Percentiles rank a stretch among this genome's conserved stretches.
Evolutionary conservation across 179 eudicot genomes (phyloP).

Genomic region (Silene vulgaris): DNA sequence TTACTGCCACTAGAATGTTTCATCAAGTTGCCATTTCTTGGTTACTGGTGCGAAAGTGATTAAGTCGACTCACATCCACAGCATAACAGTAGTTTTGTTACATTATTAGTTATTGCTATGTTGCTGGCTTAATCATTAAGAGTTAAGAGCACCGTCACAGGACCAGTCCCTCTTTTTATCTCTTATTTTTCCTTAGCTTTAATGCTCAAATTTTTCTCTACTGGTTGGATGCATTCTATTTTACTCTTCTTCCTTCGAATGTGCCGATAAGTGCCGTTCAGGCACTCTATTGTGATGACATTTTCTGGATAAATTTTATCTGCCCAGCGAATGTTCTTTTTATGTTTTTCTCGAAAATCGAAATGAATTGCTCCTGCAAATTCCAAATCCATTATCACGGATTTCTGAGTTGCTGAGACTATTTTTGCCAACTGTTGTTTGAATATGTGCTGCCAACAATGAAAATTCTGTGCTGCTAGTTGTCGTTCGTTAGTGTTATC

Average conservation of each 20-base stretch:
- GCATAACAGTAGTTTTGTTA: not conserved
- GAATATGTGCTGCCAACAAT: not conserved
- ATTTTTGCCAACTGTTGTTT: not conserved
- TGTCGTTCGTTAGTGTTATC: not conserved
- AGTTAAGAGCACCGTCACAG: not conserved
- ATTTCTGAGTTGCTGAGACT: not conserved
- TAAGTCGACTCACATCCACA: not conserved
- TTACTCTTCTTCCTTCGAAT: not conserved
- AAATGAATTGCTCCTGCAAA: not conserved
- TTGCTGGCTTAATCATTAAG: not conserved
- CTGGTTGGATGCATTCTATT: not conserved
- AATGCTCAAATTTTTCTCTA: not conserved
- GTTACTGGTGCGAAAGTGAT: conserved; percentile 1
- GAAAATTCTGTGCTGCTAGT: conserved; percentile 12
- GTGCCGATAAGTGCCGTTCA: not conserved
- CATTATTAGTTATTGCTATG: not conserved
- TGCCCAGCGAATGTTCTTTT: not conserved
- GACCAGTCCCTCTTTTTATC: not conserved
- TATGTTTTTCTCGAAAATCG: not conserved
- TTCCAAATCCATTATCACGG: not conserved
- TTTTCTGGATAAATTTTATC: not conserved
- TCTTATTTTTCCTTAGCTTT: not conserved
- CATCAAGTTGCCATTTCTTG: not conserved
- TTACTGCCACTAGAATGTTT: not conserved
- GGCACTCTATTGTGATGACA: not conserved